Conservation (phyloP, 148 eudicot genomes). For the Dianthus caryophyllus region DNA sequence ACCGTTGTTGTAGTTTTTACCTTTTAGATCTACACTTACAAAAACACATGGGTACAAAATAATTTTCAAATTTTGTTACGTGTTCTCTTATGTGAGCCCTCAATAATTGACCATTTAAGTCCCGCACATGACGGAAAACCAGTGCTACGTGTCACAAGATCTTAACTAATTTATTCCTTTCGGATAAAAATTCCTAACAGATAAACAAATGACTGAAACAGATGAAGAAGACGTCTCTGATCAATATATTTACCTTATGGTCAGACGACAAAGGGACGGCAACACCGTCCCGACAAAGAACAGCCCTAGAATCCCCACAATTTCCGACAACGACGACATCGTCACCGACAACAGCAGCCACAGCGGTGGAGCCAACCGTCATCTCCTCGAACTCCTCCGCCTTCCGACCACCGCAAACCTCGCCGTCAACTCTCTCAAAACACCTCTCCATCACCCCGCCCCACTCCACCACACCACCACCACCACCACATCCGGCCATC, state of each 20-base stretch:
- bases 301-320: constrained; percentile 81
- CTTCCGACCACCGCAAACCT: constrained; percentile 30
- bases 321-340: constrained; percentile 65
- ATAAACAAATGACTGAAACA: no score
- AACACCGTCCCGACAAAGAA: constrained; percentile 46
- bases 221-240: no score
- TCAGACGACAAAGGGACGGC: constrained; percentile 54
- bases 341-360: constrained; percentile 57
- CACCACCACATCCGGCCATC: constrained; percentile 11
- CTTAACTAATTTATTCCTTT: no score
- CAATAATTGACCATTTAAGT: no score
- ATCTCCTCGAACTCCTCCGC: constrained; percentile 28
- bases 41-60: no score
- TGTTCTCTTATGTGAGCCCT: no score
- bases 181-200: no score
- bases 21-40: no score
- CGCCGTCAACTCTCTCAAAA: constrained; percentile 54
- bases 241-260: constrained; percentile 51
- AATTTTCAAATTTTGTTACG: no score
- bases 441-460: constrained; percentile 43
- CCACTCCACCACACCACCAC: constrained; percentile 40
- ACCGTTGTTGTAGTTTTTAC: no score
- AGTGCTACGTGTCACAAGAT: no score
- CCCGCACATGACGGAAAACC: no score
- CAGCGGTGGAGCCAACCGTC: constrained; percentile 64